phyloP scores from a whole-genome alignment of 495 filamentous ascomycete genomes.

The Annulohypoxylon maeteangense region DNA sequence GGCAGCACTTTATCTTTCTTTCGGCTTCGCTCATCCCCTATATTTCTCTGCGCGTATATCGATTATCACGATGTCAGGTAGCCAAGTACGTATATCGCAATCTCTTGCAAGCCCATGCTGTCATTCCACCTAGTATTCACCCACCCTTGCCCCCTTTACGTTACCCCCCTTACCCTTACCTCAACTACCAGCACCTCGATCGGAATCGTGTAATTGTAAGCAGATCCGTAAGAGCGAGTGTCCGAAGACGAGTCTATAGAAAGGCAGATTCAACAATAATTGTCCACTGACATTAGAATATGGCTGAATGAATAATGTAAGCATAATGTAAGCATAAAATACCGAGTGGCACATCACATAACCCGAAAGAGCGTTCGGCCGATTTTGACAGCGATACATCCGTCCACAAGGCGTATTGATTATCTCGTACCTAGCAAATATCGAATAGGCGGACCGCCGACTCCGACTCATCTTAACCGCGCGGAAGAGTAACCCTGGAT shows the following conservation, averaged over 20 bases:
- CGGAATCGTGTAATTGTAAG: background rate
- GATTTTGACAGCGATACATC: background rate
- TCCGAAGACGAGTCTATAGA: background rate
- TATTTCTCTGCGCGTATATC: background rate
- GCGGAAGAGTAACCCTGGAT: background rate
- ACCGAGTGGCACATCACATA: background rate
- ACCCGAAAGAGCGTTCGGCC: background rate
- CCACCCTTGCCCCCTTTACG: background rate
- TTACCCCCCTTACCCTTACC: background rate
- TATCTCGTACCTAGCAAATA: too few relatives aligned
- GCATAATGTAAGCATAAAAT: constrained; percentile 8
- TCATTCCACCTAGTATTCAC: constrained; percentile 6
- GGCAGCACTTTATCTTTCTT: background rate
- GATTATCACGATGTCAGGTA: background rate
- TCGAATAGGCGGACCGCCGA: background rate
- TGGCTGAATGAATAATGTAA: background rate
- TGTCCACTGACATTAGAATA: background rate
- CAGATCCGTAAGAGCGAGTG: background rate
- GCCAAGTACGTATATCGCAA: constrained; percentile 10
- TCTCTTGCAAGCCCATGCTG: constrained; percentile 22
- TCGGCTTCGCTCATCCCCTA: background rate
- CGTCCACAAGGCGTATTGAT: background rate
- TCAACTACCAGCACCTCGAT: background rate
- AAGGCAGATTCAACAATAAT: background rate
- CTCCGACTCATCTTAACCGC: constrained; percentile 7